Evolutionary conservation across 2,329 filamentous ascomycete genomes (phyloP).

Genomic region (Helotiales sp.): DNA sequence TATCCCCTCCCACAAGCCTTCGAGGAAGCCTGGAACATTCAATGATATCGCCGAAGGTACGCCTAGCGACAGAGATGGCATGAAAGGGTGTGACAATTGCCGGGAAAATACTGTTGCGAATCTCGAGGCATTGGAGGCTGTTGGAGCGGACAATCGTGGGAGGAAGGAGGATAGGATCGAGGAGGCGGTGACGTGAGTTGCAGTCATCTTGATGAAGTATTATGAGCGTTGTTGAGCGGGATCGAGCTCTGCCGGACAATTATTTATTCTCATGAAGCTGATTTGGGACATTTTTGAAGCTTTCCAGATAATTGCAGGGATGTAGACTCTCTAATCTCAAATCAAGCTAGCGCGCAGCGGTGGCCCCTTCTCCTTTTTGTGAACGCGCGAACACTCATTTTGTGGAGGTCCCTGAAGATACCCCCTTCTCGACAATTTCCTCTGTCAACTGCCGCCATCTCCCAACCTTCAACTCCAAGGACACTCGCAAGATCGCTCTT

Average conservation of each 20-base stretch:
- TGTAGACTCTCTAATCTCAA: slow-evolving; percentile 10
- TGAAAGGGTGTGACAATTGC: slow-evolving; percentile 47
- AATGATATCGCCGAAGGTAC: slow-evolving; percentile 59
- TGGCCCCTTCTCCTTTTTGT: slow-evolving; percentile 22
- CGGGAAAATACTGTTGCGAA: slow-evolving; percentile 46
- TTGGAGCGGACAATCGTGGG: slow-evolving; percentile 50
- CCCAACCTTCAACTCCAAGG: background rate
- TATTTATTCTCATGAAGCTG: background rate
- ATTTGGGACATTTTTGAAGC: slow-evolving; percentile 22
- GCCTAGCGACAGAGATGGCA: slow-evolving; percentile 56
- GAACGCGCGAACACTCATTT: slow-evolving; percentile 31
- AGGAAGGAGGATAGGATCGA: slow-evolving; percentile 51
- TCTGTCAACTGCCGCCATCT: slow-evolving; percentile 11
- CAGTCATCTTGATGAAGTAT: slow-evolving; percentile 44
- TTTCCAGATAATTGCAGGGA: slow-evolving; percentile 19
- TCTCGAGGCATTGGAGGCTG: slow-evolving; percentile 43
- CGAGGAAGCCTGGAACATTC: slow-evolving; percentile 68
- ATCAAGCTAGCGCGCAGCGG: slow-evolving; percentile 11
- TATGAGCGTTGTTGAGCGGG: background rate
- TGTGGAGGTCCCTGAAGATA: slow-evolving; percentile 25
- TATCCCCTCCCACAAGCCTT: slow-evolving; percentile 89
- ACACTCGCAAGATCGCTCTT: slow-evolving; percentile 2
- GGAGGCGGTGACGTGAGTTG: slow-evolving; percentile 40
- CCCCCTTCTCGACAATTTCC: slow-evolving; percentile 25
- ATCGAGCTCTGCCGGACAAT: slow-evolving; percentile 1